Conservation (phyloP, 176 grass and related monocot species). For the Musa beccarii region DNA sequence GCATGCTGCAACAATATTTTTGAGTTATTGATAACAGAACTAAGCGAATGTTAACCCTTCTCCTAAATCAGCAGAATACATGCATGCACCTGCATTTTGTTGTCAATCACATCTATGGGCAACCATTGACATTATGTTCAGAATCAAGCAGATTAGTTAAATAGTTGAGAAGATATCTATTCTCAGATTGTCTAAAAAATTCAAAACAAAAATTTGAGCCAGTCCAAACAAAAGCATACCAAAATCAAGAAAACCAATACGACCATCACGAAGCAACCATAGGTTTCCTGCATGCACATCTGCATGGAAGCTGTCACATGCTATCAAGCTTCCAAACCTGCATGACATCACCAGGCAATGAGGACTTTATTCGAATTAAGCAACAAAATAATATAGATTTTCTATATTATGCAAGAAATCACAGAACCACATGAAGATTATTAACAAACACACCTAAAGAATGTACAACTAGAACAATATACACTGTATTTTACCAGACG, state of each 20-base stretch:
- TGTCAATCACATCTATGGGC: no score
- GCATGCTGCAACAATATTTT: no score
- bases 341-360: conserved; percentile 15
- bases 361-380: background rate
- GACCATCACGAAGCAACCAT: conserved; percentile 89
- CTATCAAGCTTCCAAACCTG: conserved; percentile 95
- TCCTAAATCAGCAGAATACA: no score
- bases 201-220: background rate
- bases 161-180: no score
- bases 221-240: conserved; percentile 33
- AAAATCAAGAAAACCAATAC: conserved; percentile 93
- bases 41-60: no score
- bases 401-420: background rate
- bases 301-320: conserved; percentile 88
- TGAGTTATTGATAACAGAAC: no score
- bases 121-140: no score
- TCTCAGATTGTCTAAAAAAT: background rate
- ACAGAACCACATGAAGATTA: background rate
- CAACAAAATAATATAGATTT: background rate
- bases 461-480: background rate
- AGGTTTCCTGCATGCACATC: conserved; percentile 98
- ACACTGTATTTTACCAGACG: conserved; percentile 49
- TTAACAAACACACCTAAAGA: background rate
- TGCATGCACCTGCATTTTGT: no score
- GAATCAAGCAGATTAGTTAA: no score